Percentiles rank a stretch among this genome's conserved stretches.
These are phyloP conservation scores for Macrolepiota albuminosa DNA, from an alignment of 768 basidiomycete species.

Conservation along the genomic window DNA sequence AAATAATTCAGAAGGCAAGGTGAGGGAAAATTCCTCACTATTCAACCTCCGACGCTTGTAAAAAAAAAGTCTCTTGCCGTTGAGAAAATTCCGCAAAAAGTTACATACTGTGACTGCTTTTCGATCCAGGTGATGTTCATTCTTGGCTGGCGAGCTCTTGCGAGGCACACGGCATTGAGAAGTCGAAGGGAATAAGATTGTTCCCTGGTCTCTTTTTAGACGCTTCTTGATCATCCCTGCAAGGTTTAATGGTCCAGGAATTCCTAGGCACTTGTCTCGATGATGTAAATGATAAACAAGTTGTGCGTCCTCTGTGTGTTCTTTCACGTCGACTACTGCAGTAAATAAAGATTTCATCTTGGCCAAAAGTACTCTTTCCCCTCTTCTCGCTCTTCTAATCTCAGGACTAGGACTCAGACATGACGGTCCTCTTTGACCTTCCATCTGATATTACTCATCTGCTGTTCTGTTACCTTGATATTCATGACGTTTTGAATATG, in stretches of 20 bases:
- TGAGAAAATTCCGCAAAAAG: too few species aligned
- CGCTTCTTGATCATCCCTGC: background rate
- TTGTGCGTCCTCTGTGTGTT: background rate
- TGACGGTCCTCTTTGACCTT: constrained; percentile 22
- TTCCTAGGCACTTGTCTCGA: background rate
- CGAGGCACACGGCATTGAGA: constrained; percentile 14
- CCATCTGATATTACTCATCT: constrained; percentile 46
- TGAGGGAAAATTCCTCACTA: too few species aligned
- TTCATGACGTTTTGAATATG: constrained; percentile 37
- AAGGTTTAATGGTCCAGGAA: constrained; percentile 1
- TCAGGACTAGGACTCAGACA: background rate
- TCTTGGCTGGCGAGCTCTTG: background rate
- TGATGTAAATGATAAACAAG: background rate
- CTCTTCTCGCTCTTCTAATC: background rate
- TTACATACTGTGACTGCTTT: too few species aligned
- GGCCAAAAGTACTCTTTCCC: background rate
- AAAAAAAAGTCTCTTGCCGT: too few species aligned
- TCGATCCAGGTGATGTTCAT: background rate
- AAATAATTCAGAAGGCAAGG: too few species aligned
- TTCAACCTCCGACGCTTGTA: too few species aligned
- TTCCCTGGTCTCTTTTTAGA: background rate
- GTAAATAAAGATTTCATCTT: background rate
- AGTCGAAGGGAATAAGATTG: constrained; percentile 10
- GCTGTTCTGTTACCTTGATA: constrained; percentile 36
- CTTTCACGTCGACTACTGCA: background rate